These are phyloP conservation scores for Suillus lakei DNA, from an alignment of 768 basidiomycete species.

Conservation along the genomic window DNA sequence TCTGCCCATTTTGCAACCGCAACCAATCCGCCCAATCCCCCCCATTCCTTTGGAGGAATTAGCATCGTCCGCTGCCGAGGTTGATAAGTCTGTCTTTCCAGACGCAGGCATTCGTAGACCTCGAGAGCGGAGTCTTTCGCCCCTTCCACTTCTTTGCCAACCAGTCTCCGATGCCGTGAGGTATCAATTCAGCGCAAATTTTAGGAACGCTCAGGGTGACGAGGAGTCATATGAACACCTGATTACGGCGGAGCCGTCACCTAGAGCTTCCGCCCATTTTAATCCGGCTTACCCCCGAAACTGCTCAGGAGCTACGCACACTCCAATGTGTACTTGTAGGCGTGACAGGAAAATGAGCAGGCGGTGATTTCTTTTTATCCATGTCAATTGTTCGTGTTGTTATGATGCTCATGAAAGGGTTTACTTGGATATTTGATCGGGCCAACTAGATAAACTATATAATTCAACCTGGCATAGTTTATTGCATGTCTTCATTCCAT, in stretches of 20 bases:
- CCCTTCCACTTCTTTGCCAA: conserved; percentile 38
- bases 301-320: not conserved
- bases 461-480: conserved; percentile 5
- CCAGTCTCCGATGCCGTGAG: conserved; percentile 37
- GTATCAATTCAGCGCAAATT: conserved; percentile 28
- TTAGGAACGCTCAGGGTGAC: conserved; percentile 1
- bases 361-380: conserved; percentile 6
- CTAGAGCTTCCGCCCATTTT: conserved; percentile 1
- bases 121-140: conserved; percentile 24
- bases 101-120: conserved; percentile 8
- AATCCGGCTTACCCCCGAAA: conserved; percentile 3
- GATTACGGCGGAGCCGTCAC: conserved; percentile 5
- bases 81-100: conserved; percentile 4
- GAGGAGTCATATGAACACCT: conserved; percentile 1
- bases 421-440: conserved; percentile 3
- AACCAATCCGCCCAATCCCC: conserved; percentile 39
- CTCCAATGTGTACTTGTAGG: not conserved
- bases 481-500: conserved; percentile 7
- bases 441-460: conserved; percentile 3
- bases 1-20: conserved; percentile 36
- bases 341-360: not conserved
- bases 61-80: conserved; percentile 25
- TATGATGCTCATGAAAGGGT: not conserved
- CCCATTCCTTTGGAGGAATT: conserved; percentile 37
- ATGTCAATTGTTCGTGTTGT: not conserved